Evolutionary conservation across 257 asterid species (phyloP).

Genomic region (Nyctanthes arbortristis): DNA sequence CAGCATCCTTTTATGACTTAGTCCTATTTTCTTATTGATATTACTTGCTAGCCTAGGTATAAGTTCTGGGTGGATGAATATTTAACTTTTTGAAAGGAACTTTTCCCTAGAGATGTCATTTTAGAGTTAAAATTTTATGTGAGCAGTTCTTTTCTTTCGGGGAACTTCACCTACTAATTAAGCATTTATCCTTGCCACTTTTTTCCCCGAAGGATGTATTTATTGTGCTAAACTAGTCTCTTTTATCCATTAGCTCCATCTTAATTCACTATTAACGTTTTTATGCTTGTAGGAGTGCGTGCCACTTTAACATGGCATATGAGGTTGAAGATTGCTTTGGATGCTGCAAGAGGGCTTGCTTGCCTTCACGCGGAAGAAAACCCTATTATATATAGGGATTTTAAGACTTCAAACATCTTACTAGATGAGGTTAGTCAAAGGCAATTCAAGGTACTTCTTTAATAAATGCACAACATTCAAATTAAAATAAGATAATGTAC

Average conservation of each 20-base stretch:
- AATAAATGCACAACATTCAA: background rate
- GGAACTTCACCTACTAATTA: background rate
- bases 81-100: background rate
- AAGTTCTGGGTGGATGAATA: background rate
- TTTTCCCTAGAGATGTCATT: background rate
- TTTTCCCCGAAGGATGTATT: background rate
- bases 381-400: conserved; percentile 91
- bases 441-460: background rate
- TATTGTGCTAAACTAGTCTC: background rate
- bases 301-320: conserved; percentile 70
- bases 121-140: conserved; percentile 5
- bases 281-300: conserved; percentile 60
- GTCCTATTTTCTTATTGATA: conserved; percentile 4
- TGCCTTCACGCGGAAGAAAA: conserved; percentile 90
- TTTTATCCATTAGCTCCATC: background rate
- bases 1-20: conserved; percentile 3
- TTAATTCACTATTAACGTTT: conserved; percentile 1
- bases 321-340: conserved; percentile 86
- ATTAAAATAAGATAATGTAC: background rate
- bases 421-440: conserved; percentile 71
- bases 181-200: background rate
- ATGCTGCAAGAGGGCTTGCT: conserved; percentile 96
- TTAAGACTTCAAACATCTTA: conserved; percentile 85
- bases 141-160: background rate
- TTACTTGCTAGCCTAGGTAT: background rate